A percentile compares a stretch with the other conserved stretches of the same genome.
Evolutionary conservation across 2,329 filamentous ascomycete genomes (phyloP).

Genomic region (Blumeria graminis): DNA sequence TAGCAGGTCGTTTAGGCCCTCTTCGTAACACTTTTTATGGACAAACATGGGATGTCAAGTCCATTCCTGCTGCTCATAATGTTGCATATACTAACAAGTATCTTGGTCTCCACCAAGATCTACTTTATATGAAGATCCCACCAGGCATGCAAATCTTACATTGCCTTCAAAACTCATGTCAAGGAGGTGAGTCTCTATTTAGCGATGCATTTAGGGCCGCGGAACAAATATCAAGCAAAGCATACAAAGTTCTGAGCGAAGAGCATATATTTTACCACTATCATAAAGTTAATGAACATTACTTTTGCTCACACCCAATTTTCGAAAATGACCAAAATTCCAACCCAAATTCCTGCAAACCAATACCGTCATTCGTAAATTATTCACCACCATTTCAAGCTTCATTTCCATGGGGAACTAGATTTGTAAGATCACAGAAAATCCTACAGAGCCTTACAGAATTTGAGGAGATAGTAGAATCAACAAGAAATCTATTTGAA

Average conservation of each 20-base stretch:
- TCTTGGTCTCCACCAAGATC: constrained; percentile 79
- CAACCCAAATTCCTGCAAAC: not conserved
- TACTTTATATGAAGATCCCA: constrained; percentile 61
- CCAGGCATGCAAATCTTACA: constrained; percentile 75
- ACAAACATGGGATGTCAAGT: constrained; percentile 68
- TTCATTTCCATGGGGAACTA: constrained; percentile 9
- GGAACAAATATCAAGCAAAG: constrained; percentile 14
- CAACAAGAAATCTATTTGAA: constrained; percentile 35
- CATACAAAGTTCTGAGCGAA: constrained; percentile 19
- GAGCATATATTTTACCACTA: constrained; percentile 33
- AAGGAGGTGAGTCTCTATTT: constrained; percentile 71
- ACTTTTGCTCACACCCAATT: constrained; percentile 32
- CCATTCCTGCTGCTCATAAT: constrained; percentile 64
- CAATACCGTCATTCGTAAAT: constrained; percentile 18
- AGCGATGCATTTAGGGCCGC: constrained; percentile 47
- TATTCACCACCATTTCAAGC: constrained; percentile 70
- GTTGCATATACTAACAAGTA: constrained; percentile 69
- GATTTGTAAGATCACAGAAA: not conserved
- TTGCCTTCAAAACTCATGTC: constrained; percentile 57
- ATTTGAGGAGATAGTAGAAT: constrained; percentile 37
- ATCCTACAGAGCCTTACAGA: constrained; percentile 26
- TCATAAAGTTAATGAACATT: constrained; percentile 36
- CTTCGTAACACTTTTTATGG: constrained; percentile 83
- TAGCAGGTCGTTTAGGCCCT: constrained; percentile 50
- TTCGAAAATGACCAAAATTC: constrained; percentile 18